Conservation (phyloP, 1,284 basidiomycete genomes). For the Pholiota adiposa region DNA sequence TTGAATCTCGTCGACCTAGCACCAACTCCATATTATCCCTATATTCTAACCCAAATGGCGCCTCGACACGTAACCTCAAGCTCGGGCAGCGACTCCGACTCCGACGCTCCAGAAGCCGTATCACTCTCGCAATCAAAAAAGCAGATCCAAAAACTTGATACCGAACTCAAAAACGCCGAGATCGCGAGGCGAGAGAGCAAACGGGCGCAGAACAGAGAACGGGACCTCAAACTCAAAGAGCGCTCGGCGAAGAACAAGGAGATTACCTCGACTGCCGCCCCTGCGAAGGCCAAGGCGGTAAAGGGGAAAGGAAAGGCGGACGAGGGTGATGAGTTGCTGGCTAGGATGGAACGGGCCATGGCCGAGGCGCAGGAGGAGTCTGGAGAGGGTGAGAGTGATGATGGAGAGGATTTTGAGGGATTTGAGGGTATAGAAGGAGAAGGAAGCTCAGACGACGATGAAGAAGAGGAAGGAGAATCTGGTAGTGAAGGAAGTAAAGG, state of each 20-base stretch:
- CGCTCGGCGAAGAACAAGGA: slow-evolving; percentile 41
- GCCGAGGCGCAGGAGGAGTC: slow-evolving; percentile 38
- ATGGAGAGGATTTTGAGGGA: slow-evolving; percentile 8
- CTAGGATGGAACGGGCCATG: slow-evolving; percentile 43
- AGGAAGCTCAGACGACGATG: slow-evolving; percentile 6
- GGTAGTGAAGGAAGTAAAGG: slow-evolving; percentile 33
- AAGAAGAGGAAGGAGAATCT: slow-evolving; percentile 10
- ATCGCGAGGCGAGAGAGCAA: slow-evolving; percentile 40
- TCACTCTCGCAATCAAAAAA: slow-evolving; percentile 47
- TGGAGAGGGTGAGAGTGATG: slow-evolving; percentile 23
- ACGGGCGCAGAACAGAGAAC: slow-evolving; percentile 43
- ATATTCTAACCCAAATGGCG: no score
- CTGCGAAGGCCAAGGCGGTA: slow-evolving; percentile 5
- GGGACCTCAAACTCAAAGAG: slow-evolving; percentile 51
- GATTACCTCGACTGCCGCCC: background rate
- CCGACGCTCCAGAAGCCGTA: slow-evolving; percentile 47
- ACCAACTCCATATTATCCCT: no score
- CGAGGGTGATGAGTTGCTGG: slow-evolving; percentile 23
- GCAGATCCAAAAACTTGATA: slow-evolving; percentile 34
- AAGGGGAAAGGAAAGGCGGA: slow-evolving; percentile 22
- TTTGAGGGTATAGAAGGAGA: slow-evolving; percentile 4
- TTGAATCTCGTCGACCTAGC: no score
- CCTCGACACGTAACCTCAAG: background rate
- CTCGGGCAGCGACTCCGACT: slow-evolving; percentile 17
- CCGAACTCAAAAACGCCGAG: slow-evolving; percentile 37